These are phyloP conservation scores for Didymella exigua DNA, from an alignment of 2,329 filamentous ascomycete species.

Conservation along the genomic window DNA sequence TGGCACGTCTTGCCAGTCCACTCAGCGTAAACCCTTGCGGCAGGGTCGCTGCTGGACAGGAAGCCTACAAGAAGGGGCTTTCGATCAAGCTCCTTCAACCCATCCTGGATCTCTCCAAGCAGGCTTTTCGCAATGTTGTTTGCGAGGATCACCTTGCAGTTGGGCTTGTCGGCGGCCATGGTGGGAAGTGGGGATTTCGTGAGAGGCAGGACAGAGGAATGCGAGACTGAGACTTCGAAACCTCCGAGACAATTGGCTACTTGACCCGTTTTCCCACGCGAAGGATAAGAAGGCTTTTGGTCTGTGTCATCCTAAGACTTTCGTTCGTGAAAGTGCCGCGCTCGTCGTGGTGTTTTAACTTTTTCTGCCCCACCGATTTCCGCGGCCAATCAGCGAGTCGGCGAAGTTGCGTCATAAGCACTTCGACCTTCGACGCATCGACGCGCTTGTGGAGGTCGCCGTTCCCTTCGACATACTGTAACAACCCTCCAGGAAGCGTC, in stretches of 20 bases:
- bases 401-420: slow-evolving; percentile 21
- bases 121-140: slow-evolving; percentile 84
- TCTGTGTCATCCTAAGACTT: slow-evolving; percentile 20
- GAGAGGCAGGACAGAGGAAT: background rate
- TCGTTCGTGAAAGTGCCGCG: slow-evolving; percentile 13
- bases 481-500: slow-evolving; percentile 10
- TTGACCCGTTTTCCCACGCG: slow-evolving; percentile 11
- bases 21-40: slow-evolving; percentile 90
- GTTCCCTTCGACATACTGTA: slow-evolving; percentile 5
- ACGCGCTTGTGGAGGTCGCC: slow-evolving; percentile 16
- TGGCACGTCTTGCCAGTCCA: slow-evolving; percentile 96
- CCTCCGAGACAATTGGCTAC: slow-evolving; percentile 2
- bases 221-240: background rate
- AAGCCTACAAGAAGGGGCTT: slow-evolving; percentile 86
- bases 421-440: slow-evolving; percentile 19
- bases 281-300: slow-evolving; percentile 16
- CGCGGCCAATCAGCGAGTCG: slow-evolving; percentile 21
- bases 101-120: slow-evolving; percentile 76
- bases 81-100: slow-evolving; percentile 72
- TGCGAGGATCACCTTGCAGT: slow-evolving; percentile 93
- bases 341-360: slow-evolving; percentile 13
- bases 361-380: slow-evolving; percentile 20
- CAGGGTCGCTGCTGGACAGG: slow-evolving; percentile 88
- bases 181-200: slow-evolving; percentile 23
- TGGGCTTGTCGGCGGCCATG: slow-evolving; percentile 48